Base-by-base conservation (phyloP, 495 filamentous ascomycete species). In the Arthonia radiata region DNA sequence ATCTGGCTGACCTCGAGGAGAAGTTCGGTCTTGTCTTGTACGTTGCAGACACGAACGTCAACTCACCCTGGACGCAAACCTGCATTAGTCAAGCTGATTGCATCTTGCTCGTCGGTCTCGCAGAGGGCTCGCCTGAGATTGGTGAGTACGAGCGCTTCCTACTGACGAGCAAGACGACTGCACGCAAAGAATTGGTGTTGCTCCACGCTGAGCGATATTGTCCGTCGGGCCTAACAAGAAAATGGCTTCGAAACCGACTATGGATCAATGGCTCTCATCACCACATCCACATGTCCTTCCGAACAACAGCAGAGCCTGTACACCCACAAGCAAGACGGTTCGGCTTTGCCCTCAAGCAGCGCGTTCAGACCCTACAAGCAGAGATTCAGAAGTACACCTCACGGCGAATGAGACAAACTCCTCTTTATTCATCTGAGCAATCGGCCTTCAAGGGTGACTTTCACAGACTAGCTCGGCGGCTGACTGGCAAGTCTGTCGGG, bases 241-340 rank as follows among this genome's bases (percentile, higher is more conserved):
- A 64, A 24, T 97, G 86, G 86, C 56, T 97, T 13, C 71, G 78
- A 38, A 92, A 92, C 41, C 71, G 86, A 1, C 62, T 90, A 30
- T 97, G 86, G 86, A 79, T 97, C 38, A 97, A 93, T 38, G 86
- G 86, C n/a, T 79, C 86, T 21, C 89, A 97, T 45, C 83, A 92
- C 41, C 86, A 97, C 39, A 74, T 97, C 14, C 86, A 97, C 41
- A 93, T 97, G 86, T 59, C 75, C 1, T 89, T 82, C 48, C 68
- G 71, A 18, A 60, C 70, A n/a, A 68, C 70, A 15, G 50, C 69
- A 4, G 70, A 83, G 34, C 70, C 79, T 11, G 65, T 77, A 0
- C 69, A 89, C 36, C 64, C 76, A 1, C 74, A 71, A 13, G 54
- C 61, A 5, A 78, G 74, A 34, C 71, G 73, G 13, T 73, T 81